phyloP scores from a whole-genome alignment of 352 stramenopile species.

The Phytophthora fragariae region DNA sequence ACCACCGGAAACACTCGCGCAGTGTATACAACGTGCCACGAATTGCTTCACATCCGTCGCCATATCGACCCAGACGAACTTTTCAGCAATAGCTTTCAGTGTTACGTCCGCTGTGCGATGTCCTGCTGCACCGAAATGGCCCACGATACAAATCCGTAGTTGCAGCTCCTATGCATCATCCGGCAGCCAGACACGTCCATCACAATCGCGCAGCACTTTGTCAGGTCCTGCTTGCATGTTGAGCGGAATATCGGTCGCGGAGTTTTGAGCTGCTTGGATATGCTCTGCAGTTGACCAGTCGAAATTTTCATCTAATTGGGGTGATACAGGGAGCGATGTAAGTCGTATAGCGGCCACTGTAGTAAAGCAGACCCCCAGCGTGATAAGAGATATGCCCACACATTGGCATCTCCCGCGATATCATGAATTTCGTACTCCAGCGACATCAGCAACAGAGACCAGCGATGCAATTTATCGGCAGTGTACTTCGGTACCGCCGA shows the following conservation, averaged over 20 bases:
- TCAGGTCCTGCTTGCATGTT: background rate
- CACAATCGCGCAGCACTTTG: background rate
- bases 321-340: background rate
- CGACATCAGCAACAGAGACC: constrained; percentile 11
- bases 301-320: background rate
- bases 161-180: constrained; percentile 24
- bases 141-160: constrained; percentile 29
- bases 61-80: constrained; percentile 27
- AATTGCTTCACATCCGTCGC: constrained; percentile 18
- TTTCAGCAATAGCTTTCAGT: constrained; percentile 7
- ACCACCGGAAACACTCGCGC: background rate
- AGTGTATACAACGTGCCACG: constrained; percentile 26
- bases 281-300: background rate
- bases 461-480: constrained; percentile 25
- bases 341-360: background rate
- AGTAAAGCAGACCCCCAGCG: constrained; percentile 3
- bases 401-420: constrained; percentile 8
- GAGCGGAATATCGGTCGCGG: background rate
- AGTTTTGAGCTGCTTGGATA: background rate
- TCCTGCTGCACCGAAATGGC: constrained; percentile 28
- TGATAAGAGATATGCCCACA: constrained; percentile 16
- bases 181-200: constrained; percentile 6
- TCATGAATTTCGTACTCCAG: constrained; percentile 26
- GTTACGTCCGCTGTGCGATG: constrained; percentile 30
- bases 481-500: background rate